Percentiles rank a stretch among this genome's conserved stretches.
phyloP scores from a whole-genome alignment of 2,329 filamentous ascomycete species.

The Paecilomyces variotii region DNA sequence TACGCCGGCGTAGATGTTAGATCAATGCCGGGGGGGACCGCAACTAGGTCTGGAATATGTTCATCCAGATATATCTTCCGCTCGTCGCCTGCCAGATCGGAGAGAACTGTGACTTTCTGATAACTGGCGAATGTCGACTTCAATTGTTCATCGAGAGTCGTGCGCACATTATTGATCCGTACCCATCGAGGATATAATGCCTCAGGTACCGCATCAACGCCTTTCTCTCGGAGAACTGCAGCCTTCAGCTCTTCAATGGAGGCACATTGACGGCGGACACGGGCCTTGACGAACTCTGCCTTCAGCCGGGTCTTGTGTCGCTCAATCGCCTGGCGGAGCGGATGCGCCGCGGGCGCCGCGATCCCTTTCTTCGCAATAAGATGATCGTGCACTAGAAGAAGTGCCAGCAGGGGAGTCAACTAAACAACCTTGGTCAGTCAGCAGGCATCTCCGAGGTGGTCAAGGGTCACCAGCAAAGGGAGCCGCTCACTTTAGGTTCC shows the following conservation, averaged over 20 bases:
- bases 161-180: conserved; percentile 72
- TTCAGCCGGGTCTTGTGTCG: conserved; percentile 72
- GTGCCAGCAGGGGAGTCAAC: conserved; percentile 70
- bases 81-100: conserved; percentile 44
- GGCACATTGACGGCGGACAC: conserved; percentile 62
- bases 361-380: conserved; percentile 75
- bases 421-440: conserved; percentile 41
- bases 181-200: conserved; percentile 76
- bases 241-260: conserved; percentile 56
- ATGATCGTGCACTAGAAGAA: conserved; percentile 81
- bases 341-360: conserved; percentile 70
- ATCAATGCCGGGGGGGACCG: conserved; percentile 63
- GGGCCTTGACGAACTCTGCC: conserved; percentile 74
- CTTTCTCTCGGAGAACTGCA: conserved; percentile 30
- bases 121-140: conserved; percentile 63
- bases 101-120: conserved; percentile 47
- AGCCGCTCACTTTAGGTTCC: conserved; percentile 66
- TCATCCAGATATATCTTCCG: conserved; percentile 60
- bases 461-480: neutral
- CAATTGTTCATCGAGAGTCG: conserved; percentile 64
- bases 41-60: conserved; percentile 76
- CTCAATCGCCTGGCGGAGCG: conserved; percentile 65
- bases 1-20: conserved; percentile 69
- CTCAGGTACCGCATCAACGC: conserved; percentile 22
- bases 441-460: conserved; percentile 12